phyloP scores from a whole-genome alignment of 2,329 filamentous ascomycete genomes.

The Trichophyton benhamiae region DNA sequence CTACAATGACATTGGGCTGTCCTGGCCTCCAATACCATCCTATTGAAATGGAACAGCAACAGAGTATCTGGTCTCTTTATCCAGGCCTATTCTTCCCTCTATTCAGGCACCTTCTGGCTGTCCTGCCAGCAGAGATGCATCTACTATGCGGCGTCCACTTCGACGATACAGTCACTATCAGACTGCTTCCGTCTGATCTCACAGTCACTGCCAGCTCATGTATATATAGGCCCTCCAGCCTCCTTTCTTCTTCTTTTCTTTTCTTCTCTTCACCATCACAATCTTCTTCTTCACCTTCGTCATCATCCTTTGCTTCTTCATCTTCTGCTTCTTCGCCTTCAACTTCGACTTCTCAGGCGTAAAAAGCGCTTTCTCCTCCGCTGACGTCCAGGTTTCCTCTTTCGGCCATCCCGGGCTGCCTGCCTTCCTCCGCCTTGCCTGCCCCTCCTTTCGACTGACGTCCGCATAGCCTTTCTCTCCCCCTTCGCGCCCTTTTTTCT shows the following conservation, averaged over 20 bases:
- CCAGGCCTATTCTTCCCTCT: neutral
- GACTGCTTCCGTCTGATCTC: neutral
- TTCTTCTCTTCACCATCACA: conserved; percentile 3
- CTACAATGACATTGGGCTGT: neutral
- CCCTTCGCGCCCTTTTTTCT: conserved; percentile 9
- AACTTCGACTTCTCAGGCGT: conserved; percentile 8
- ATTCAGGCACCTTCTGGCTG: neutral
- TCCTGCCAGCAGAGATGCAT: neutral
- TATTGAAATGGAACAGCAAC: neutral
- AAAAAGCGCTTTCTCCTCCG: neutral
- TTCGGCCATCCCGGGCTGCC: neutral
- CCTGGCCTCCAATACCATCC: neutral
- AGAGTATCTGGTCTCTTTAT: neutral
- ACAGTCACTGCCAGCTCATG: neutral
- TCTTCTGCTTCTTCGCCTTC: conserved; percentile 10
- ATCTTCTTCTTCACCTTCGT: neutral
- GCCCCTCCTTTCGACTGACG: conserved; percentile 3
- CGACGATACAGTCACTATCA: neutral
- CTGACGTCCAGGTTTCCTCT: conserved; percentile 16
- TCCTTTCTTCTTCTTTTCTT: conserved; percentile 12
- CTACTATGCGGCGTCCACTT: neutral
- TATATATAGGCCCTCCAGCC: neutral
- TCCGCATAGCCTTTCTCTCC: neutral
- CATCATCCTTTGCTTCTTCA: neutral
- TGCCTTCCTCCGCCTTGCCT: neutral